A percentile compares a stretch with the other conserved stretches of the same genome.
Evolutionary conservation across 1,284 basidiomycete genomes (phyloP).

Genomic region (Sporisorium reilianum): DNA sequence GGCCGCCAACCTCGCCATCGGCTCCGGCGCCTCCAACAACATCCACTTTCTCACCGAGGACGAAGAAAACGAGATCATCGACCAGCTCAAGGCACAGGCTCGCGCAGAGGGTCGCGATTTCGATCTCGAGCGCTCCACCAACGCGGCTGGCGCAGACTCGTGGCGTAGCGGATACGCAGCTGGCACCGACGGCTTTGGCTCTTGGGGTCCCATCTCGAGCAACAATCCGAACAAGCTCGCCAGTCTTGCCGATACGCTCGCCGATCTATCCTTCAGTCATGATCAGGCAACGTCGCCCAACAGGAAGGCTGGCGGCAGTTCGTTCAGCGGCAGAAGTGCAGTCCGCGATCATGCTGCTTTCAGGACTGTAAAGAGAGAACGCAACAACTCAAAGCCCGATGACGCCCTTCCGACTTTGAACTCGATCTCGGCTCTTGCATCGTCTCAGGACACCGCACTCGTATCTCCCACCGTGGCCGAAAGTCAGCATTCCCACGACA

Average conservation of each 20-base stretch:
- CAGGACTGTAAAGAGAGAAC: constrained; percentile 39
- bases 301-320: constrained; percentile 25
- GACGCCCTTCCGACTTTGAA: neutral
- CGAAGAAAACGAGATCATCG: constrained; percentile 65
- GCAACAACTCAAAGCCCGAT: constrained; percentile 20
- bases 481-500: neutral
- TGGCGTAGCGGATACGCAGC: constrained; percentile 42
- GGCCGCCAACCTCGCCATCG: constrained; percentile 41
- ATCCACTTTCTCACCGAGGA: constrained; percentile 62
- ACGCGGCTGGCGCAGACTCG: constrained; percentile 15
- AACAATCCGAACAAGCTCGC: constrained; percentile 22
- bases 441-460: constrained; percentile 1
- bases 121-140: constrained; percentile 22
- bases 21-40: constrained; percentile 15
- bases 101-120: constrained; percentile 46
- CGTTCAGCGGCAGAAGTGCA: constrained; percentile 52
- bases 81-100: constrained; percentile 55
- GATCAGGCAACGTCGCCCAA: constrained; percentile 14
- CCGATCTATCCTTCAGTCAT: constrained; percentile 27
- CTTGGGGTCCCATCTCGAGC: constrained; percentile 34
- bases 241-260: constrained; percentile 42
- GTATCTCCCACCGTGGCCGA: neutral
- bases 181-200: constrained; percentile 60
- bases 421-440: neutral
- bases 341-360: constrained; percentile 57